Base-by-base conservation (phyloP, 495 filamentous ascomycete species). In the Hypoxylon fragiforme region DNA sequence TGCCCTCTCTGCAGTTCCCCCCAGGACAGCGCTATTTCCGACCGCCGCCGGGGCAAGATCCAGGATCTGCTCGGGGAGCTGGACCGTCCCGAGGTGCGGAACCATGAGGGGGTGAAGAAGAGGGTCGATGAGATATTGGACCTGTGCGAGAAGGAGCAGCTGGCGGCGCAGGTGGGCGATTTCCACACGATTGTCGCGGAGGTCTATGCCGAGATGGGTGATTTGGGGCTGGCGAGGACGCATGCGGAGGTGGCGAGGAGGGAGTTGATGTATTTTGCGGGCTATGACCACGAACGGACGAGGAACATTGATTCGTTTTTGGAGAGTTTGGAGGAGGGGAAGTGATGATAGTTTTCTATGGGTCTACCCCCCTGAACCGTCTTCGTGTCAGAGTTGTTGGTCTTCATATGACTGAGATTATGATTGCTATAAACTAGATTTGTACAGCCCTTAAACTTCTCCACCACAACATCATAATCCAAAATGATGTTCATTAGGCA, bases 131-230 rank as follows among this genome's bases (percentile, higher is more conserved):
- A 65, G 42, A 50, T 68, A 22, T 34, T 70, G 0, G 44, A 60
- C 0, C 40, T 64, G 11, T 55, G 67, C 12, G 41, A 48, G n/a
- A 64, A 67, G 13, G 70, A 73, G 45, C 59, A 35, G n/a, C 36
- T 73, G 22, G 51, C 61, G 34, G 63, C 65, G 15, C 64, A 69
- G 12, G 42, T 70, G 31, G 70, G 65, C 0, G 65, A 67, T 13
- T 64, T 71, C 49, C 70, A 69, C 36, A 58, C 65, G 11, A 59
- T 70, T 18, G 51, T 70, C 35, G 60, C 67, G 12, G 37, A 60
- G n/a, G 30, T 73, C 26, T 64, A 65, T 21, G 48, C 47, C 0
- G 55, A 52, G 0, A 49, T 56, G 30, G 59, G 62, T 3, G 62
- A 71, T 14, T 20, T 52, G 15, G 30, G 39, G 8, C 41, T 51